A percentile compares a stretch with the other conserved stretches of the same genome.
phyloP scores from a whole-genome alignment of 2,329 filamentous ascomycete species.

The Calonectria crousiana region DNA sequence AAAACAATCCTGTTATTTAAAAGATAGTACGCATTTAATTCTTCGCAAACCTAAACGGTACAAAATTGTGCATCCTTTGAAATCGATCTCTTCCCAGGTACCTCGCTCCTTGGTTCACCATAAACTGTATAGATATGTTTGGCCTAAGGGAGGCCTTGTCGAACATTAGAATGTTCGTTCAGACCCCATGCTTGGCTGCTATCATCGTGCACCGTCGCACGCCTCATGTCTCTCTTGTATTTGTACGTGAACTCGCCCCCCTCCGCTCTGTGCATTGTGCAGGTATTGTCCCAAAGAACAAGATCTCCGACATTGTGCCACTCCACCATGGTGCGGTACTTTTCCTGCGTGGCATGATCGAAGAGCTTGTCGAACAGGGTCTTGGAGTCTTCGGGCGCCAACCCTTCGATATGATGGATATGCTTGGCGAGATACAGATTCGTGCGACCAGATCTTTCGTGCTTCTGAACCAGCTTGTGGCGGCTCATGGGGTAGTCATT shows the following conservation, averaged over 20 bases:
- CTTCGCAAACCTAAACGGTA: no score
- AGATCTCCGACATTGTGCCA: conserved; percentile 65
- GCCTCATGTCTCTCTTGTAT: conserved; percentile 64
- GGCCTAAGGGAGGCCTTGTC: neutral
- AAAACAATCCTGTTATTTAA: no score
- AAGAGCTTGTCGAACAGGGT: conserved; percentile 51
- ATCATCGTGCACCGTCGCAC: conserved; percentile 67
- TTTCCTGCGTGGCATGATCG: conserved; percentile 59
- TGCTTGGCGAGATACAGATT: conserved; percentile 1
- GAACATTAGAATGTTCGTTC: conserved; percentile 42
- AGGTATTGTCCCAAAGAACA: conserved; percentile 71
- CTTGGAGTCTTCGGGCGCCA: neutral
- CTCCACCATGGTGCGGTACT: conserved; percentile 58
- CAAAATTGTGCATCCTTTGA: neutral
- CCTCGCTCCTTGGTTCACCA: neutral
- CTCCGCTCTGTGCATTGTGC: conserved; percentile 66
- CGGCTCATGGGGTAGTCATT: conserved; percentile 16
- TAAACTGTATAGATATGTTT: no score
- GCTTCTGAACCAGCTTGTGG: neutral
- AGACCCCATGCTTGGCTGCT: conserved; percentile 53
- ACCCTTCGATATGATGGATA: neutral
- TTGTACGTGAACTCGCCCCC: conserved; percentile 61
- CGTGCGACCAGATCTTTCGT: neutral
- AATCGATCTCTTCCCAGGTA: neutral
- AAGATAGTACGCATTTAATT: no score